Evolutionary conservation across 345 rosid genomes (phyloP).

Genomic region (Aquilaria sinensis): DNA sequence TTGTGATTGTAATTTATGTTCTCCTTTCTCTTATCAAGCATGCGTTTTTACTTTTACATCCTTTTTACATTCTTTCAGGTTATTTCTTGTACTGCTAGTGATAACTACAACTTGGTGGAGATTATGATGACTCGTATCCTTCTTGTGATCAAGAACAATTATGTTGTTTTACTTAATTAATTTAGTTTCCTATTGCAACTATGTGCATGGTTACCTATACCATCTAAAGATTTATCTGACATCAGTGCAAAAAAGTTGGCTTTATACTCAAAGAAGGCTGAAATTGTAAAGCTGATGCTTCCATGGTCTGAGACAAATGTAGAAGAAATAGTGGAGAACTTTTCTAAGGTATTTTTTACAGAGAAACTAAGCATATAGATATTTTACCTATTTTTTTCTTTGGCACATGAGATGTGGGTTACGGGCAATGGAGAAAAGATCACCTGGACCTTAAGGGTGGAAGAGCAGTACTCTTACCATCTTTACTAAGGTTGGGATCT

Average conservation of each 20-base stretch:
- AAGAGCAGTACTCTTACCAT: too few relatives aligned
- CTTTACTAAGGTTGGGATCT: too few relatives aligned
- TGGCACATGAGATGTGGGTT: too few relatives aligned
- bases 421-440: too few relatives aligned
- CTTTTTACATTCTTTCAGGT: slow-evolving; percentile 64
- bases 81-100: slow-evolving; percentile 32
- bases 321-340: slow-evolving; percentile 70
- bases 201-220: slow-evolving; percentile 28
- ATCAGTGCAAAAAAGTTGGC: slow-evolving; percentile 74
- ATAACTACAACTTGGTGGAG: slow-evolving; percentile 64
- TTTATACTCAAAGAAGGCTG: slow-evolving; percentile 91
- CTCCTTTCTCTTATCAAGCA: slow-evolving; percentile 28
- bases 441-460: too few relatives aligned
- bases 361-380: slow-evolving; percentile 1
- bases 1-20: too few relatives aligned
- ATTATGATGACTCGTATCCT: slow-evolving; percentile 93
- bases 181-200: slow-evolving; percentile 5
- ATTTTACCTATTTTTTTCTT: background rate
- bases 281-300: slow-evolving; percentile 73
- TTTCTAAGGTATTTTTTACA: slow-evolving; percentile 62
- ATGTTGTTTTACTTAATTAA: background rate
- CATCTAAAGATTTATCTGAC: slow-evolving; percentile 57
- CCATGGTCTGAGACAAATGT: slow-evolving; percentile 53
- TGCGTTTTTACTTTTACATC: slow-evolving; percentile 43
- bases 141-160: slow-evolving; percentile 8